Base-by-base conservation (phyloP, 257 asterid species). In the Nicotiana noctiflora region DNA sequence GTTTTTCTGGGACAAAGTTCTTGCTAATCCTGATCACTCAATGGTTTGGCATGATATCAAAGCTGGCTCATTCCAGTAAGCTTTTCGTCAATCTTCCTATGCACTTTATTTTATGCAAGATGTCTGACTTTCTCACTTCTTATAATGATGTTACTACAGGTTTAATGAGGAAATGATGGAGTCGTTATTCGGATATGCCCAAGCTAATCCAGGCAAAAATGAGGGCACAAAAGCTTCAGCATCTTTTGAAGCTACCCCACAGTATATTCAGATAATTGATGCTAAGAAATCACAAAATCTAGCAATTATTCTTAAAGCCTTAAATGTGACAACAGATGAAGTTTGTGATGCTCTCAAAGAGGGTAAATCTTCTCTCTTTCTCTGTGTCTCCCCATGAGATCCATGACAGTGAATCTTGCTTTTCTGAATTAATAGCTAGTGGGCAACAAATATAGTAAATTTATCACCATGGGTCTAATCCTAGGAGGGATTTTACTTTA, bases 61-160 rank as follows among this genome's bases (percentile, higher is more conserved):
- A 90, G 91, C 93, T 18, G 99, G 99, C 40, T 95, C 99, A 25
- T 95, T 95, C 84, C 98, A 95, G 99, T 95, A 87, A 87, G 99
- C 14, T 75, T 67, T 76, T 25, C 46, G 21, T 10, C 9, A 13
- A 72, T 46, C 37, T 46, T 72, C 60, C 23, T 14, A 13, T 23
- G 44, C 61, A 49, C 61, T 72, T 72, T 23, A 3, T 18, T 70
- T 61, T 40, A 11, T 68, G 57, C 59, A 70, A 70, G 12, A 72
- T 72, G 23, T 72, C 78, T 23, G 14, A 72, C 15, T 23, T 46
- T 11, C 60, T 23, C 15, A 14, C 2, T 23, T 34, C 37, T 59
- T 14, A 44, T 53, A 37, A 34, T 77, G 72, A 17, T 56, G 23
- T 76, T 31, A 67, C 78, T 83, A 75, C 89, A 93, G 99, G 84